Evolutionary conservation across 192 early-diverging fungal species (phyloP).

Genomic region (Gryganskiella cystojenkinii): DNA sequence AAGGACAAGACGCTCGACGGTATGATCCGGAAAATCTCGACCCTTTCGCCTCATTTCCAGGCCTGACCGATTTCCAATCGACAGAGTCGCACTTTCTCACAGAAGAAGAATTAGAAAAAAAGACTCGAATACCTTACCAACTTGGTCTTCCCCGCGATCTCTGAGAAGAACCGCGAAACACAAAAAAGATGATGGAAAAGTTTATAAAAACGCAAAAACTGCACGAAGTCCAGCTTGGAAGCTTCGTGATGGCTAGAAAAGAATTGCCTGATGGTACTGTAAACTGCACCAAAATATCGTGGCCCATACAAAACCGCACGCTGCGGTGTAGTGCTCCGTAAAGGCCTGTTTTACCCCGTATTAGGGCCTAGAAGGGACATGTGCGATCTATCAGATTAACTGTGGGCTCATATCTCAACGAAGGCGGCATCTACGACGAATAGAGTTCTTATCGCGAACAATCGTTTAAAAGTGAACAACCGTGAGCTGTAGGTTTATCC

Average conservation of each 20-base stretch:
- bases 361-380: no score
- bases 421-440: no score
- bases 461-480: no score
- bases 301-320: slow-evolving; percentile 2
- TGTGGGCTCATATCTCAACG: no score
- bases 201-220: slow-evolving; percentile 9
- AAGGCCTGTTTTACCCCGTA: no score
- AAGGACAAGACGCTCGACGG: slow-evolving; percentile 46
- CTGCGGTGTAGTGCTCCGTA: no score
- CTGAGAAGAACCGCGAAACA: slow-evolving; percentile 1
- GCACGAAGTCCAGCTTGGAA: neutral
- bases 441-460: no score
- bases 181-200: neutral
- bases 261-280: neutral
- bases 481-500: no score
- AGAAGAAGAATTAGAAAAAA: slow-evolving; percentile 4
- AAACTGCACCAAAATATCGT: slow-evolving; percentile 4
- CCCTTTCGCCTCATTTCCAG: slow-evolving; percentile 29
- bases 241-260: slow-evolving; percentile 3
- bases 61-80: neutral
- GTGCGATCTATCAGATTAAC: no score
- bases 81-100: neutral
- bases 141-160: slow-evolving; percentile 10
- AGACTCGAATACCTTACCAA: slow-evolving; percentile 7
- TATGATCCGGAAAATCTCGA: slow-evolving; percentile 8